phyloP scores from a whole-genome alignment of 768 basidiomycete species.

The Kwoniella pini region DNA sequence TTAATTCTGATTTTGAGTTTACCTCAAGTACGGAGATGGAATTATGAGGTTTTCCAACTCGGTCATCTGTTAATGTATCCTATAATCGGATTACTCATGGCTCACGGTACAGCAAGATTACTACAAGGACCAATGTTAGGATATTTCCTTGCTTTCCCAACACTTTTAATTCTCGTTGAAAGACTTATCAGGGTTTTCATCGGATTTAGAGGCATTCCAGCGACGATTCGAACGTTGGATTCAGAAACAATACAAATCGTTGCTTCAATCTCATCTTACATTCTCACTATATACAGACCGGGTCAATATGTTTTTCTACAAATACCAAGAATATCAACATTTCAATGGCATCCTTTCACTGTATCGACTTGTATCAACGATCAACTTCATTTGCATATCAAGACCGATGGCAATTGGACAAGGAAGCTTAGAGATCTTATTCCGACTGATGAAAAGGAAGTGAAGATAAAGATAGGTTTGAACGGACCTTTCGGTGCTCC shows the following conservation, averaged over 20 bases:
- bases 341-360: constrained; percentile 35
- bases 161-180: constrained; percentile 28
- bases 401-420: constrained; percentile 37
- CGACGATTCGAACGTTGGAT: constrained; percentile 24
- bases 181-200: constrained; percentile 10
- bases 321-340: constrained; percentile 15
- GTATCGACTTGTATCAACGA: constrained; percentile 20
- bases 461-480: constrained; percentile 21
- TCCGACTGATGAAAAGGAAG: background rate
- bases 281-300: constrained; percentile 20
- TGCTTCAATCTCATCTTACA: background rate
- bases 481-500: constrained; percentile 36
- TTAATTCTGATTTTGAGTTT: constrained; percentile 13
- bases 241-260: constrained; percentile 24
- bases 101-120: constrained; percentile 25
- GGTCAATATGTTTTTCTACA: constrained; percentile 34
- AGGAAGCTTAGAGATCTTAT: constrained; percentile 11
- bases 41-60: constrained; percentile 34
- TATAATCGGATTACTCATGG: constrained; percentile 30
- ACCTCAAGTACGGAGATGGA: constrained; percentile 26
- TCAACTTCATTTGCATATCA: constrained; percentile 27
- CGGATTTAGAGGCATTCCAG: constrained; percentile 21
- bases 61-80: constrained; percentile 36
- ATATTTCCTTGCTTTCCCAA: constrained; percentile 36
- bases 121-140: constrained; percentile 34